Percentiles rank a stretch among this genome's conserved stretches.
Conservation (phyloP, 176 grass and related monocot genomes). For the Metroxylon sagu region DNA sequence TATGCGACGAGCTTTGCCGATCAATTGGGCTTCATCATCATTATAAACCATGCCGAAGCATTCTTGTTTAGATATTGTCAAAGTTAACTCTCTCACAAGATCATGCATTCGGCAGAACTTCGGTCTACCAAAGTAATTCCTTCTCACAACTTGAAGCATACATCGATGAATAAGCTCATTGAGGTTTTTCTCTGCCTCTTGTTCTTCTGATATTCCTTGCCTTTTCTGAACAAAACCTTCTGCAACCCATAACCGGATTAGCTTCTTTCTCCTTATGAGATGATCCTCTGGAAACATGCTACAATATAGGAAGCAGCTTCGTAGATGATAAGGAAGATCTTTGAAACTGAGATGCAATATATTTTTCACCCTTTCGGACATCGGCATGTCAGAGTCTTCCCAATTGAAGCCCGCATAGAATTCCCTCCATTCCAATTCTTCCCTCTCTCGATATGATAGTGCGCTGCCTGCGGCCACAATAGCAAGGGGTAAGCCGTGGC, state of each 20-base stretch:
- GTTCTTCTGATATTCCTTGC: conserved; percentile 7
- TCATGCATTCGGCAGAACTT: conserved; percentile 10
- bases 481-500: too few relatives aligned
- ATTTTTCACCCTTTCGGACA: too few relatives aligned
- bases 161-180: conserved; percentile 16
- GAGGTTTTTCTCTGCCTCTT: conserved; percentile 20
- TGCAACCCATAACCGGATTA: conserved; percentile 23
- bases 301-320: conserved; percentile 26
- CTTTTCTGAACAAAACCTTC: conserved; percentile 26
- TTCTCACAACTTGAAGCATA: conserved; percentile 15
- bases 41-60: conserved; percentile 3
- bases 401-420: too few relatives aligned
- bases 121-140: conserved; percentile 9
- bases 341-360: conserved; percentile 18
- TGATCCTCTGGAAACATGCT: conserved; percentile 33
- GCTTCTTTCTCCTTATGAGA: conserved; percentile 8
- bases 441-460: not conserved
- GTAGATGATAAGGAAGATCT: conserved; percentile 18
- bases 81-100: conserved; percentile 17
- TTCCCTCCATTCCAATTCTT: conserved; percentile 11
- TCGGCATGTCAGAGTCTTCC: too few relatives aligned
- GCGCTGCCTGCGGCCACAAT: too few relatives aligned
- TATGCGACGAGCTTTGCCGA: not conserved
- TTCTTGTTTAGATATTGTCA: conserved; percentile 12
- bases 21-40: not conserved